Conservation (phyloP, 306 rosid species). For the Pterocarpus santalinus region DNA sequence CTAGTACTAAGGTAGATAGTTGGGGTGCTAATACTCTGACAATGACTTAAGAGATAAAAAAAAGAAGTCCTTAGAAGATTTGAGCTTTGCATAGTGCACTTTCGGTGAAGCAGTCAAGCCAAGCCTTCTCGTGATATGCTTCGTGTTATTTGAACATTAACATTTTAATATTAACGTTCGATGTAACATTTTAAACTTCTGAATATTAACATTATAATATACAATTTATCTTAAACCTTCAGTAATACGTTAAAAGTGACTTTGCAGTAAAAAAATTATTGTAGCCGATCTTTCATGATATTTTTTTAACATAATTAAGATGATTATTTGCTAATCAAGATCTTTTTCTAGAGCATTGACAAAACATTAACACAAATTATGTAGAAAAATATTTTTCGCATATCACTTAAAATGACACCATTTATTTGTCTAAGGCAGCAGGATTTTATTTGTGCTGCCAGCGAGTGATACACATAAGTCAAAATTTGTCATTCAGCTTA, state of each 20-base stretch:
- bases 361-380: not conserved
- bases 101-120: not conserved
- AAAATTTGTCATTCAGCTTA: too few relatives aligned
- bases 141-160: too few relatives aligned
- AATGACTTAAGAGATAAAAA: not conserved
- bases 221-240: not conserved
- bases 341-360: too few relatives aligned
- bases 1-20: slow-evolving; percentile 4
- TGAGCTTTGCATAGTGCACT: slow-evolving; percentile 12
- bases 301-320: too few relatives aligned
- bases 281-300: not conserved
- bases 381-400: not conserved
- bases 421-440: too few relatives aligned
- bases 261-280: not conserved
- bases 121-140: not conserved
- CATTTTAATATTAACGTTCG: too few relatives aligned
- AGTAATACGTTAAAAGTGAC: not conserved
- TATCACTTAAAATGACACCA: not conserved
- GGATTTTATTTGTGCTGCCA: too few relatives aligned
- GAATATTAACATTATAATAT: not conserved
- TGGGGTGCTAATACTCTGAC: slow-evolving; percentile 24
- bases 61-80: slow-evolving; percentile 8
- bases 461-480: too few relatives aligned
- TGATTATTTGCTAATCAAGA: not conserved
- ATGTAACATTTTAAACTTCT: too few relatives aligned